Evolutionary conservation across 768 basidiomycete species (phyloP), one percentile per base, ranked within the genome.

Genomic region (Amanita rubescens): DNA sequence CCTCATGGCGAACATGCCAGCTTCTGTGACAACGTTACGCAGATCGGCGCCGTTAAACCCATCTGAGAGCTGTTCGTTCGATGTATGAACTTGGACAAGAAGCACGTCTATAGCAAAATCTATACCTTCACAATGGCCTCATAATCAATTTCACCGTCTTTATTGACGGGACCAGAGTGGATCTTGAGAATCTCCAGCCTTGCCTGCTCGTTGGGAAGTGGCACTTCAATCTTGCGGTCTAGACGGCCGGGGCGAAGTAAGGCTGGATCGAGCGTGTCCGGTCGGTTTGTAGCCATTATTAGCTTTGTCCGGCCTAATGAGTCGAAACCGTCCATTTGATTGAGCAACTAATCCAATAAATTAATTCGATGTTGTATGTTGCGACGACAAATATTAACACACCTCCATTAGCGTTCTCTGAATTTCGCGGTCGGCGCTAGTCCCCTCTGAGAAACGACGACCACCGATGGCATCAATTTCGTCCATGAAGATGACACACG

Each of bases 261-360:
- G 12, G 95, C 95, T 12, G 96, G 96, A 70, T 98, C 96, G 32
- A 97, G 81, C 1, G 94, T 98, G 68, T 99, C 96, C 0, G 96
- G 96, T 64, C 96, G 79, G 75, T 98, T 99, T 22, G 96, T 99
- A n/a, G 96, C 96, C 92, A 98, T 97, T 68, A 99, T 99, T 50
- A 98, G 80, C 70, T 98, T 98, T 32, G 94, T 97, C 59, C 76
- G 77, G 42, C 96, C 96, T 25, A 99, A 76, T 14, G 95, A 93
- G 70, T 98, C 96, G 72, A 99, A 99, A 20, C 96, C 96, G 66
- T 99, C 96, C 93, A 99, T 96, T 71, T 98, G 95, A 65, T 98
- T 98, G 30, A 99, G 79, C 22, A 99, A 76, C 93, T 95, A 61
- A 14, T 38, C 25, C n/a, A 15, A 38, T 48, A 46, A 44, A 10